Conservation (phyloP, 139 green algal genomes). For the Chlorella sp. region DNA sequence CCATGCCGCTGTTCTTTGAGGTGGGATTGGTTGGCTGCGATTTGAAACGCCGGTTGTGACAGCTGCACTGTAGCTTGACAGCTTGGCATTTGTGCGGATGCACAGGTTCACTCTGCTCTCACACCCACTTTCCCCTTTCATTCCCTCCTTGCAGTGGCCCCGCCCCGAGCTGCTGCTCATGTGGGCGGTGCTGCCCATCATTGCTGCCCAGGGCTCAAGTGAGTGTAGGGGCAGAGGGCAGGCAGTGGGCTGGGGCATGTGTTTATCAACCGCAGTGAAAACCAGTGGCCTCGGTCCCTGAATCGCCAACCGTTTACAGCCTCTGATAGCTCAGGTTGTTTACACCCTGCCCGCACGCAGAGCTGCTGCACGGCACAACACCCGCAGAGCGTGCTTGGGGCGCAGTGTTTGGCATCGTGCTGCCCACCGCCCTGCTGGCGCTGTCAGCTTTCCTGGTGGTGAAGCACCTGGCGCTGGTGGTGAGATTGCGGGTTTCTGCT, state of each 20-base stretch:
- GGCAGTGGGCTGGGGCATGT: too few relatives aligned
- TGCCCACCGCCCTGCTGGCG: background rate
- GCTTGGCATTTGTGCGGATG: too few relatives aligned
- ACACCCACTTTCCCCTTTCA: background rate
- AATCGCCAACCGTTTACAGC: too few relatives aligned
- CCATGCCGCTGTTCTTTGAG: constrained; percentile 9
- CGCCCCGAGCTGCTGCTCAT: constrained; percentile 13
- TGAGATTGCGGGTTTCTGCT: background rate
- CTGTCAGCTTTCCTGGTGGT: background rate
- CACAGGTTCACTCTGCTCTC: too few relatives aligned
- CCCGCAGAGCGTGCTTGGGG: background rate
- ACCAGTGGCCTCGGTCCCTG: background rate
- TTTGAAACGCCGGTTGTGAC: too few relatives aligned
- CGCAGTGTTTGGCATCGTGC: constrained; percentile 6
- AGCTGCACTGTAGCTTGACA: too few relatives aligned
- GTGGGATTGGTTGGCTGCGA: background rate
- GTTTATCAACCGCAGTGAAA: too few relatives aligned
- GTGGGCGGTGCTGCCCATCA: constrained; percentile 11
- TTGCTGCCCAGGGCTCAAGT: constrained; percentile 9
- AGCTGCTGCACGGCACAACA: background rate
- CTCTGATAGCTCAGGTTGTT: background rate
- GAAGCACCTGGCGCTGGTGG: too few relatives aligned
- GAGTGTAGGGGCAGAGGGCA: background rate
- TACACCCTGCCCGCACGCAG: background rate
- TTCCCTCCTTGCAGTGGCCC: background rate